A percentile compares a stretch with the other conserved stretches of the same genome.
Conservation (phyloP, 306 rosid species). For the Benincasa hispida region DNA sequence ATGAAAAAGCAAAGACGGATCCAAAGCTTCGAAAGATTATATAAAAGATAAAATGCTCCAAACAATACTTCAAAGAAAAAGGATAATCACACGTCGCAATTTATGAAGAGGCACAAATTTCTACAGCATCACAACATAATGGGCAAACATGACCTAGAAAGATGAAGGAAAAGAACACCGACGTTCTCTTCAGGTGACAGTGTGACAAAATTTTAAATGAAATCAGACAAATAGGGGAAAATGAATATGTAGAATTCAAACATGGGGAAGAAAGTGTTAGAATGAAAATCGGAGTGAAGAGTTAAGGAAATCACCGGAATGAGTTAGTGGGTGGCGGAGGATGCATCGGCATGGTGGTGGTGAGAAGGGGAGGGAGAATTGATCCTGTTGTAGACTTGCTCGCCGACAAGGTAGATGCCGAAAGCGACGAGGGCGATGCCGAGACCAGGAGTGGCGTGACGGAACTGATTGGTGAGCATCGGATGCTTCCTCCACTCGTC, state of each 20-base stretch:
- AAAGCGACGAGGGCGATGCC: slow-evolving; percentile 90
- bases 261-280: neutral
- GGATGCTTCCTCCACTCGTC: slow-evolving; percentile 99
- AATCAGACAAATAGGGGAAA: neutral
- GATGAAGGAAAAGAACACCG: neutral
- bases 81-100: neutral
- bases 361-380: slow-evolving; percentile 28
- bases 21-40: neutral
- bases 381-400: slow-evolving; percentile 49
- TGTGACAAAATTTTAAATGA: neutral
- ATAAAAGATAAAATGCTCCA: neutral
- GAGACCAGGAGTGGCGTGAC: slow-evolving; percentile 87
- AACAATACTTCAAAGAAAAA: neutral
- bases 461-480: slow-evolving; percentile 56
- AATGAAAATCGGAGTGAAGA: neutral
- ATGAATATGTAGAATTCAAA: neutral
- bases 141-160: neutral
- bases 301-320: slow-evolving; percentile 2
- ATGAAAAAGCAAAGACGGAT: neutral
- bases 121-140: neutral
- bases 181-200: neutral
- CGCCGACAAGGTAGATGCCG: slow-evolving; percentile 78
- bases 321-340: slow-evolving; percentile 23
- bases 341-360: slow-evolving; percentile 14
- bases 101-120: neutral